phyloP scores from a whole-genome alignment of 805 yeast species.

The Metahyphopichia silvanorum region DNA sequence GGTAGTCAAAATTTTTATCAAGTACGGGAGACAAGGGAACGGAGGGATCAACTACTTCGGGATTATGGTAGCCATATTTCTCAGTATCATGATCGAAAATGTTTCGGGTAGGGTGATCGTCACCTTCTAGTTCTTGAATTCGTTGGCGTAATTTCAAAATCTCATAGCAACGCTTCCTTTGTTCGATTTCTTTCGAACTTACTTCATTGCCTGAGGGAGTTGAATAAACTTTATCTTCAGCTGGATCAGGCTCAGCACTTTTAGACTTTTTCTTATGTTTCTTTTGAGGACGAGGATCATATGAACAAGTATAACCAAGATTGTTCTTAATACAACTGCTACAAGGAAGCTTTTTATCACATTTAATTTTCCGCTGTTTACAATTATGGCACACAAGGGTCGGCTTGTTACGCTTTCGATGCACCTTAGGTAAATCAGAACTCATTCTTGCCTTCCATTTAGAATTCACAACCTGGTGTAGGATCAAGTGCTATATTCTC shows the following conservation, averaged over 20 bases:
- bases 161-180: background rate
- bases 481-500: no score
- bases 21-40: background rate
- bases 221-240: background rate
- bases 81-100: background rate
- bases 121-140: background rate
- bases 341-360: constrained; percentile 23
- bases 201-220: background rate
- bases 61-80: background rate
- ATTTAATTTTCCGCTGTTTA: constrained; percentile 22
- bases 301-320: constrained; percentile 14
- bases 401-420: constrained; percentile 11
- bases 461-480: no score
- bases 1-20: background rate
- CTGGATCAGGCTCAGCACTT: background rate
- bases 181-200: background rate
- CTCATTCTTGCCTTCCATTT: no score
- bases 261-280: background rate
- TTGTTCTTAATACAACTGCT: constrained; percentile 19
- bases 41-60: background rate
- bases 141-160: background rate
- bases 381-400: constrained; percentile 24
- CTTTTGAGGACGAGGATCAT: constrained; percentile 10
- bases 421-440: no score
- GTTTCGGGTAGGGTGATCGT: background rate